phyloP scores from a whole-genome alignment of 1,284 basidiomycete genomes.

The Ustilago esculenta region DNA sequence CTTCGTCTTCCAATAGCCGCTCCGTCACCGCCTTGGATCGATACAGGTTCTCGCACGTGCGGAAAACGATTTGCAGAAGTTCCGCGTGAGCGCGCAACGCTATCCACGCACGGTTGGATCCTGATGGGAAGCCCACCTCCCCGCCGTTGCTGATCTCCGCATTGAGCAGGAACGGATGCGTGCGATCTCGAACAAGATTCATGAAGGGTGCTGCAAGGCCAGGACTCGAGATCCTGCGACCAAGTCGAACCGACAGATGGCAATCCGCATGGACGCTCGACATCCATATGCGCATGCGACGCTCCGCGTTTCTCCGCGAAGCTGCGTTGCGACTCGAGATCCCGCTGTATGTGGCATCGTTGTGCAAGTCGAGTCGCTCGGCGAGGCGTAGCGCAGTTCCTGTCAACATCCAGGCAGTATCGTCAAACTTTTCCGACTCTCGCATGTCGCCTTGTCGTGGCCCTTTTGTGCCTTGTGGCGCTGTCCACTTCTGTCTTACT shows the following conservation, averaged over 20 bases:
- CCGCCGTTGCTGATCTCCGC: constrained; percentile 41
- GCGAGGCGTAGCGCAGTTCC: constrained; percentile 50
- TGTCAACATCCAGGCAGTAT: constrained; percentile 53
- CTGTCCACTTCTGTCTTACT: constrained; percentile 1
- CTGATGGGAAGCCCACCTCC: constrained; percentile 28
- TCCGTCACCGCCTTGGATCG: constrained; percentile 45
- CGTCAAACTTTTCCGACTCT: constrained; percentile 52
- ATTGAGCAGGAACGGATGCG: constrained; percentile 42
- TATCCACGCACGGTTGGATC: constrained; percentile 47
- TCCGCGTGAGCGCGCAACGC: constrained; percentile 47
- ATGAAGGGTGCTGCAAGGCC: constrained; percentile 49
- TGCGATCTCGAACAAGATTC: constrained; percentile 48
- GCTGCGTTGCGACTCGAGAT: constrained; percentile 41
- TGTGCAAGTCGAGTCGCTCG: constrained; percentile 52
- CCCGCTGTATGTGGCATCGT: constrained; percentile 43
- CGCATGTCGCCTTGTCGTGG: constrained; percentile 40
- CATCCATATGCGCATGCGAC: constrained; percentile 54
- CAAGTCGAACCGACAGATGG: constrained; percentile 51
- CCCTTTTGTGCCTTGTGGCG: constrained; percentile 6
- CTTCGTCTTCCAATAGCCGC: constrained; percentile 44
- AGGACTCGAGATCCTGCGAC: constrained; percentile 49
- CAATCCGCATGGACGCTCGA: constrained; percentile 53
- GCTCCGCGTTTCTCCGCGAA: constrained; percentile 43
- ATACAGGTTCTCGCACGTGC: constrained; percentile 51
- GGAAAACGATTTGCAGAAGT: constrained; percentile 45